These are phyloP conservation scores for Centaurea solstitialis DNA, from an alignment of 129 eudicot genomes.

Conservation along the genomic window DNA sequence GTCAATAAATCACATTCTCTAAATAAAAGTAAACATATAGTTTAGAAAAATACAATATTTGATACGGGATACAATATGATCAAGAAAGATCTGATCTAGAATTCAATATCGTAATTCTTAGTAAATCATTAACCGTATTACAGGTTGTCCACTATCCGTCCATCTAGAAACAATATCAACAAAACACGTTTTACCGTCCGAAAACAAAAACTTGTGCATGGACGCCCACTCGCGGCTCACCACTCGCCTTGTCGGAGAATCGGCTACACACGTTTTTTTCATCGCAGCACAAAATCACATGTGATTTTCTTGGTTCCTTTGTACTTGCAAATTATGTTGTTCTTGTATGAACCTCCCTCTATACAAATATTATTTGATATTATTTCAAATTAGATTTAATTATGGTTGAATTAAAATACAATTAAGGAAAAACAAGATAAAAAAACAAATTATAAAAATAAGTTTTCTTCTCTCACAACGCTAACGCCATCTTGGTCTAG, in stretches of 20 bases:
- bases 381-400: too few relatives aligned
- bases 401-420: background rate
- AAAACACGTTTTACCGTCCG: too few relatives aligned
- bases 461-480: background rate
- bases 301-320: too few relatives aligned
- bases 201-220: too few relatives aligned
- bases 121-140: background rate
- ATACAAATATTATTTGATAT: too few relatives aligned
- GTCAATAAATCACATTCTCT: background rate
- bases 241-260: too few relatives aligned
- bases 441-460: background rate
- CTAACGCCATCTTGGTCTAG: conserved; percentile 33
- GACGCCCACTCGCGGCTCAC: too few relatives aligned
- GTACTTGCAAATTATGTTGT: too few relatives aligned
- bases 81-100: background rate
- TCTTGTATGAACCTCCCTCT: too few relatives aligned
- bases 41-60: background rate
- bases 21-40: background rate
- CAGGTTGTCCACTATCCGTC: background rate
- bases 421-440: conserved; percentile 1
- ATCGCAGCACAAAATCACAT: too few relatives aligned
- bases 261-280: too few relatives aligned
- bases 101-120: background rate
- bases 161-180: background rate
- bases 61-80: background rate